These are phyloP conservation scores for Xylariomycetidae sp. DNA, from an alignment of 2,329 filamentous ascomycete species.

Conservation along the genomic window DNA sequence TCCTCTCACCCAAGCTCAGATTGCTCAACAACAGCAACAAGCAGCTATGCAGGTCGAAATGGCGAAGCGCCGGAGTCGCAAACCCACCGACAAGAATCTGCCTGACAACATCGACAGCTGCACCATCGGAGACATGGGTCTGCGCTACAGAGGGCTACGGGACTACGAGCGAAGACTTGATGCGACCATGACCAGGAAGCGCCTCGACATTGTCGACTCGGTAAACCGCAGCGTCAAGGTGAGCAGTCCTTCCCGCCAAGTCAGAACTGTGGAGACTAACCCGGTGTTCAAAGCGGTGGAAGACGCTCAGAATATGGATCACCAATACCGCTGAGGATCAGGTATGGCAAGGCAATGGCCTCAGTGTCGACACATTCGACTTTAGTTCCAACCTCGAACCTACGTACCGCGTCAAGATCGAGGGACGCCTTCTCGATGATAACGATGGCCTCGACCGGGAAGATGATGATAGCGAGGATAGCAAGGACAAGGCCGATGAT, in stretches of 20 bases:
- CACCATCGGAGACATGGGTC: conserved; percentile 74
- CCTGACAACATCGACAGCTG: conserved; percentile 84
- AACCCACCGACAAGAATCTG: conserved; percentile 92
- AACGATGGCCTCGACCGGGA: conserved; percentile 45
- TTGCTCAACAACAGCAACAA: conserved; percentile 46
- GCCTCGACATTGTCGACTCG: conserved; percentile 82
- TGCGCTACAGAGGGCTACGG: conserved; percentile 77
- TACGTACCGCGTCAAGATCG: conserved; percentile 86
- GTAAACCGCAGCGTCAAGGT: conserved; percentile 70
- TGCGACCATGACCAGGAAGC: conserved; percentile 89
- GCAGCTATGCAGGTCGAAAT: conserved; percentile 53
- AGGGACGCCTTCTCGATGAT: conserved; percentile 77
- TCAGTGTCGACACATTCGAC: conserved; percentile 73
- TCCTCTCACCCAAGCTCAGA: conserved; percentile 50
- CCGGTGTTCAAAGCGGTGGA: too few relatives aligned
- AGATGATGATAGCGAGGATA: conserved; percentile 43
- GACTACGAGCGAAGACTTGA: conserved; percentile 86
- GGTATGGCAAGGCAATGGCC: conserved; percentile 73
- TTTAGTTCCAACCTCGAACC: conserved; percentile 74
- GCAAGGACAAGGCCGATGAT: conserved; percentile 42
- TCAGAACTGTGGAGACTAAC: too few relatives aligned
- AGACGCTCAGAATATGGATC: conserved; percentile 88
- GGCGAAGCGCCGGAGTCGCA: conserved; percentile 76
- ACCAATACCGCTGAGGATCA: conserved; percentile 93
- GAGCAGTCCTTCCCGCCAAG: conserved; percentile 12